phyloP scores from a whole-genome alignment of 2,329 filamentous ascomycete species.

The Rhynchosporium graminicola region DNA sequence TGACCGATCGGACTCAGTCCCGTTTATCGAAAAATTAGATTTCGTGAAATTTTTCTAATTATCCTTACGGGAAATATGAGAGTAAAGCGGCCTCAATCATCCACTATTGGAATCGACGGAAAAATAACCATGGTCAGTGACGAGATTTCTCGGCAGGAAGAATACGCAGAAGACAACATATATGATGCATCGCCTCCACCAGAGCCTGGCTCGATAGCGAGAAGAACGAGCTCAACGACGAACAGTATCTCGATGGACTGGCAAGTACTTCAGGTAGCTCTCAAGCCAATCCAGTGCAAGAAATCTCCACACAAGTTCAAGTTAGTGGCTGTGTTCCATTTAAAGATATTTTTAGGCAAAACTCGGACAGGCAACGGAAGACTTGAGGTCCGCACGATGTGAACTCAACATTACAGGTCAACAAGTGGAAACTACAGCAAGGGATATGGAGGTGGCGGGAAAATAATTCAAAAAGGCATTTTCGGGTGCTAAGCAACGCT shows the following conservation, averaged over 20 bases:
- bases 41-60: background rate
- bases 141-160: background rate
- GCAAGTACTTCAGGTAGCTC: background rate
- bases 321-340: background rate
- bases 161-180: background rate
- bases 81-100: background rate
- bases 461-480: background rate
- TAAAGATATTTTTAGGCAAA: background rate
- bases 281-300: background rate
- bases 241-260: background rate
- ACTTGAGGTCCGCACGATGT: background rate
- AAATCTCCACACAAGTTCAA: background rate
- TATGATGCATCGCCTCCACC: background rate
- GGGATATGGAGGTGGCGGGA: background rate
- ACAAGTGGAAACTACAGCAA: background rate
- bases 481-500: background rate
- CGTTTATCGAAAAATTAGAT: background rate
- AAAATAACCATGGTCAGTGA: background rate
- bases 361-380: background rate
- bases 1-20: background rate
- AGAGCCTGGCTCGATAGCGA: background rate
- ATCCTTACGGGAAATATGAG: background rate
- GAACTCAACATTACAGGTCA: background rate
- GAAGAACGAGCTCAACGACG: background rate
- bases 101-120: background rate